Conservation (phyloP, 2,329 filamentous ascomycete genomes). For the Thielaviopsis euricoi region DNA sequence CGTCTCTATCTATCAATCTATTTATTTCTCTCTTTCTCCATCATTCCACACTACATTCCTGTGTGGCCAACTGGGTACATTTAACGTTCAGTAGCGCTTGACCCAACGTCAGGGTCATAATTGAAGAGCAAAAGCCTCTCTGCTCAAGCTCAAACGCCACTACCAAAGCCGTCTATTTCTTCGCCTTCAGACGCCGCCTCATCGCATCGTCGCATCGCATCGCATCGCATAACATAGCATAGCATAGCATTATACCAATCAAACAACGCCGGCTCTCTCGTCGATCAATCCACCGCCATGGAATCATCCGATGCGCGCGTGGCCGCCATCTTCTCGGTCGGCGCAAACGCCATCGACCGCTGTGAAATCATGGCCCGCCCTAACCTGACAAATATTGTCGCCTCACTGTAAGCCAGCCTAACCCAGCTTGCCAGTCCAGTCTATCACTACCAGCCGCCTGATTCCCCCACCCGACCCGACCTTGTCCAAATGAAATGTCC, state of each 20-base stretch:
- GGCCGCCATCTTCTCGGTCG: constrained; percentile 3
- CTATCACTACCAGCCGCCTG: background rate
- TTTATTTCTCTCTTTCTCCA: too few relatives aligned
- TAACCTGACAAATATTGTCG: constrained; percentile 11
- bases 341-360: constrained; percentile 6
- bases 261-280: background rate
- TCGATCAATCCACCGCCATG: constrained; percentile 13
- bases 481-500: background rate
- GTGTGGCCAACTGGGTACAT: too few relatives aligned
- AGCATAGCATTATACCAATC: background rate
- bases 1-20: background rate
- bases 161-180: too few relatives aligned
- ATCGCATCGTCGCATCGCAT: too few relatives aligned
- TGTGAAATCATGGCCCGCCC: constrained; percentile 12
- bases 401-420: constrained; percentile 11
- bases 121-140: background rate
- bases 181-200: background rate
- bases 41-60: too few relatives aligned
- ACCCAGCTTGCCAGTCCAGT: background rate
- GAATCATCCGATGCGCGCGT: constrained; percentile 15
- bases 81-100: too few relatives aligned
- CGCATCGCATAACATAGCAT: too few relatives aligned
- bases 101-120: too few relatives aligned
- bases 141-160: too few relatives aligned
- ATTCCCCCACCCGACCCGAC: too few relatives aligned